A percentile compares a stretch with the other conserved stretches of the same genome.
Conservation (phyloP, 1,284 basidiomycete genomes). For the Sutorius eximius region DNA sequence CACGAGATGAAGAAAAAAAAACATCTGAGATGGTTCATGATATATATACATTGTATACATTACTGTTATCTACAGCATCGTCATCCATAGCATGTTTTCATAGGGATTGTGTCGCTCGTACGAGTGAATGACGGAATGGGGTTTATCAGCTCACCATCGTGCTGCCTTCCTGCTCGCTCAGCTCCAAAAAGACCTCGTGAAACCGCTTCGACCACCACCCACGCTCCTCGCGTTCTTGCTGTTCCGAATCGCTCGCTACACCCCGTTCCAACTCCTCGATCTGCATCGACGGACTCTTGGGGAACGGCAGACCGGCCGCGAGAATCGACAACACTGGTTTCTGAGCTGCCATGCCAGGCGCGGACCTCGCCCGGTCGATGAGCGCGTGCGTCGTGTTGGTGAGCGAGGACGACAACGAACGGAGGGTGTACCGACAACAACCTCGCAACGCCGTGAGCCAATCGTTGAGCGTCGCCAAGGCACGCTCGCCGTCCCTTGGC, state of each 20-base stretch:
- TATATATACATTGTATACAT: constrained; percentile 1
- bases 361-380: constrained; percentile 31
- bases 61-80: constrained; percentile 9
- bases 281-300: constrained; percentile 68
- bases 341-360: constrained; percentile 41
- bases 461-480: neutral
- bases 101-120: neutral
- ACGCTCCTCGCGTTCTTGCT: constrained; percentile 68
- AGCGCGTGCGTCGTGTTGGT: constrained; percentile 34
- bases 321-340: constrained; percentile 54
- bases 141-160: neutral
- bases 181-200: constrained; percentile 63
- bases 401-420: constrained; percentile 54
- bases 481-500: neutral
- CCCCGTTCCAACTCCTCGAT: constrained; percentile 37
- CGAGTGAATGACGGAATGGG: neutral
- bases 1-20: constrained; percentile 45
- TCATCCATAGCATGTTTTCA: neutral
- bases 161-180: constrained; percentile 34
- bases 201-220: constrained; percentile 79
- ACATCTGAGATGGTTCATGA: neutral
- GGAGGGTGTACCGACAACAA: constrained; percentile 52
- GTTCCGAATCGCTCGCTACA: constrained; percentile 31
- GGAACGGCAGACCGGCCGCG: constrained; percentile 59
- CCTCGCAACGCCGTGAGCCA: constrained; percentile 53